A percentile compares a stretch with the other conserved stretches of the same genome.
These are phyloP conservation scores for Geotrichum klebahnii DNA, from an alignment of 1,139 yeast genomes.

Conservation along the genomic window DNA sequence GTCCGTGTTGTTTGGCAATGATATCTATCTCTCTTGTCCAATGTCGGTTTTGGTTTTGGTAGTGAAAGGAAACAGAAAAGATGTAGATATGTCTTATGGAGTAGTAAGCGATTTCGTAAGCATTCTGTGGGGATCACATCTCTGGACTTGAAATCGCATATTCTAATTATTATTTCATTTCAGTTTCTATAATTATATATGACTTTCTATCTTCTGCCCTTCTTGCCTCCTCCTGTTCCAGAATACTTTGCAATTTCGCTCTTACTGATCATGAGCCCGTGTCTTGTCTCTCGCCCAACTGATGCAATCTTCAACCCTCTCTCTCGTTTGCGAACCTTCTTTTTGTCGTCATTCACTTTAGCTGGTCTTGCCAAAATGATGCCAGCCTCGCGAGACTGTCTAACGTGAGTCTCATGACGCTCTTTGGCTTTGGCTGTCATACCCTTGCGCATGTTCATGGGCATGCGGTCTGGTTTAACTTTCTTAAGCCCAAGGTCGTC, in stretches of 20 bases:
- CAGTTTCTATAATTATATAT: no score
- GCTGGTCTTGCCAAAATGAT: slow-evolving; percentile 60
- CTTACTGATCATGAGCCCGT: slow-evolving; percentile 73
- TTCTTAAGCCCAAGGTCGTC: slow-evolving; percentile 45
- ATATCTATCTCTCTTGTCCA: no score
- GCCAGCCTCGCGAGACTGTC: slow-evolving; percentile 81
- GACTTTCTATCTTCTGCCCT: not conserved
- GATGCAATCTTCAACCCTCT: slow-evolving; percentile 74
- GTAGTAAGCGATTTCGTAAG: no score
- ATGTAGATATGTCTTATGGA: no score
- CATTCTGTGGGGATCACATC: no score
- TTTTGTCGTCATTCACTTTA: slow-evolving; percentile 51
- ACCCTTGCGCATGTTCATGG: slow-evolving; percentile 84
- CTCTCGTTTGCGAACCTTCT: slow-evolving; percentile 48
- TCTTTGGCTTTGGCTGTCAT: slow-evolving; percentile 54
- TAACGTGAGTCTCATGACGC: slow-evolving; percentile 45
- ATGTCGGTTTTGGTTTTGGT: no score
- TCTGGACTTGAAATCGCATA: no score
- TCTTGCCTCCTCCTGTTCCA: slow-evolving; percentile 8
- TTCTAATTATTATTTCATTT: no score
- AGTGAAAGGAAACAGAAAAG: no score
- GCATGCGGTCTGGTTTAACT: slow-evolving; percentile 65
- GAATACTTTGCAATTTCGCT: slow-evolving; percentile 51
- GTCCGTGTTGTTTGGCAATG: no score
- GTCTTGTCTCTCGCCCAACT: slow-evolving; percentile 74